Evolutionary conservation across 2,329 filamentous ascomycete species (phyloP), one percentile per base, ranked within the genome.

Genomic region (Alternaria gaisen): DNA sequence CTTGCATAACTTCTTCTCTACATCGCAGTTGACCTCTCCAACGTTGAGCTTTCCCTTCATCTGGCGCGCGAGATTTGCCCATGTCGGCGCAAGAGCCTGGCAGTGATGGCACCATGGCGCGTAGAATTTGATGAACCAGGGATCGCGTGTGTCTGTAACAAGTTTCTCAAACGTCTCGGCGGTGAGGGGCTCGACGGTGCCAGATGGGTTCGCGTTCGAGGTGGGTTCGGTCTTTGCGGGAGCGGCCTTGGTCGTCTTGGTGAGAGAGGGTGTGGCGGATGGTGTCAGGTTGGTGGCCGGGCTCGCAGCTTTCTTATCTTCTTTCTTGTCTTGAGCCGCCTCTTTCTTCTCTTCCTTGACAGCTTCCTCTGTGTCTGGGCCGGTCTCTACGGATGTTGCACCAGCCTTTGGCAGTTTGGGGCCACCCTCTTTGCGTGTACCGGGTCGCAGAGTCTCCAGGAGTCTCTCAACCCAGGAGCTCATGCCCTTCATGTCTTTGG

Each of bases 81-180:
- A 99, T 66, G 89, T 93, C 3, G 95, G 91, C 36, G 91, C 92
- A 85, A 99, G 88, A 38, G 92, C 92, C 80, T 97, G 92, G 80
- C 96, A 99, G 80, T 99, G 95, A 69, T 90, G 88, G 79, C 95
- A 99, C 95, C 94, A 98, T 6, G 95, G 96, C 18, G 93, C 94
- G 77, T 97, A 98, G 78, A 99, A 98, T 80, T 99, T 99, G 84
- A 99, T 89, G 75, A 99, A 97, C 95, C 95, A 99, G 6, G 94
- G 90, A 65, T 98, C 93, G 65, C 91, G 88, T 0, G 93, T 93
- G 77, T 90, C 91, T 3, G 93, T 97, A 47, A 99, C 94, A 38
- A 90, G 83, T 59, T 87, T 88, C 76, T 96, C 90, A 82, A 99
- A 99, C 65, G 84, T 92, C 75, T 97, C 93, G 0, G 91, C 90